These are phyloP conservation scores for Umbilicus rupestris DNA, from an alignment of 164 flowering plant genomes.

Conservation along the genomic window DNA sequence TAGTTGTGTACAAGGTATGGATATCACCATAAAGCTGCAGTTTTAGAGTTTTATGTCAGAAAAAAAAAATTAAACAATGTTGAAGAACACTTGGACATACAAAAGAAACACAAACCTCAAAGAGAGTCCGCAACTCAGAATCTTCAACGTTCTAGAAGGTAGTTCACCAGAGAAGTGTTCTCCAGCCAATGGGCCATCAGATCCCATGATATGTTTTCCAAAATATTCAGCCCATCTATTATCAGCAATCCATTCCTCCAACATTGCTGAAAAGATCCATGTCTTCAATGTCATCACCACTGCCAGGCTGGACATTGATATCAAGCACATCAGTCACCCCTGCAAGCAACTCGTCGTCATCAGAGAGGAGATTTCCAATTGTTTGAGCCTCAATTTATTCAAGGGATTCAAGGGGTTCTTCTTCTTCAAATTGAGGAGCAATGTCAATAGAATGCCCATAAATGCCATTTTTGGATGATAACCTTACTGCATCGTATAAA, in stretches of 20 bases:
- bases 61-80: not conserved
- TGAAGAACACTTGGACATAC: not conserved
- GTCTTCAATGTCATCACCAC: conserved; percentile 35
- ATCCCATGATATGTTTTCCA: conserved; percentile 15
- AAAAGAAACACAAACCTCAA: conserved; percentile 36
- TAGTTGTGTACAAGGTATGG: conserved; percentile 54
- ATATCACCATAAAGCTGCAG: conserved; percentile 65
- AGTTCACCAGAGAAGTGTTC: conserved; percentile 39
- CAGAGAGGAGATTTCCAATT: conserved; percentile 41
- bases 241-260: conserved; percentile 28
- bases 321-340: conserved; percentile 35
- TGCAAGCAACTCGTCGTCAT: conserved; percentile 41
- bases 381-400: conserved; percentile 67
- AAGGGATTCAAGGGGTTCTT: conserved; percentile 46
- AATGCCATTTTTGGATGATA: conserved; percentile 27
- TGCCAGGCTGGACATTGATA: conserved; percentile 14
- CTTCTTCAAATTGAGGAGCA: conserved; percentile 29
- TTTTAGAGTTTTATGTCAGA: not conserved
- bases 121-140: conserved; percentile 44
- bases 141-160: conserved; percentile 70
- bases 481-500: conserved; percentile 33
- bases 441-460: conserved; percentile 25
- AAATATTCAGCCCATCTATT: conserved; percentile 15
- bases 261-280: conserved; percentile 20
- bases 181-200: conserved; percentile 14